These are phyloP conservation scores for Davidsoniella virescens DNA, from an alignment of 2,329 filamentous ascomycete genomes.

Conservation along the genomic window DNA sequence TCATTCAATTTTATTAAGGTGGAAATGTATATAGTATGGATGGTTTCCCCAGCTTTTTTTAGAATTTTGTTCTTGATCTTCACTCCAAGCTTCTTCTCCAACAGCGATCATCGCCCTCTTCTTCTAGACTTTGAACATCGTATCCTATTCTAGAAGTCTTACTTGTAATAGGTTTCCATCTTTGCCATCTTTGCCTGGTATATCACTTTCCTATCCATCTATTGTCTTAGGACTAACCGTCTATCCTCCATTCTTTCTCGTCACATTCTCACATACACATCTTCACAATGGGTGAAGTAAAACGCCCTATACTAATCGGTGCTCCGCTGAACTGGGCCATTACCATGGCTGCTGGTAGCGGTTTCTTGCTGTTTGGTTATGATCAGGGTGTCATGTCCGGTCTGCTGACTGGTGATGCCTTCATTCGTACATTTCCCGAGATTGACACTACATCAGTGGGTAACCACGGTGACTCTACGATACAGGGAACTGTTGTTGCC, in stretches of 20 bases:
- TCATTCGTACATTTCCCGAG: conserved; percentile 24
- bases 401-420: conserved; percentile 42
- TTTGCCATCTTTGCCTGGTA: no score
- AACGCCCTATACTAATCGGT: conserved; percentile 17
- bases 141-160: no score
- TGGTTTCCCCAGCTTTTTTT: no score
- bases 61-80: no score
- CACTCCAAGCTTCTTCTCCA: no score
- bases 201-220: no score
- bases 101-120: no score
- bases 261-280: neutral
- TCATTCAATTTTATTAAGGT: no score
- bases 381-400: conserved; percentile 61
- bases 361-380: conserved; percentile 22
- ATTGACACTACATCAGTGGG: conserved; percentile 25
- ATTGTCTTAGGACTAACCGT: no score
- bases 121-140: no score
- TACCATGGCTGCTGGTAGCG: conserved; percentile 21
- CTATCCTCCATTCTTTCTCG: neutral
- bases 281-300: conserved; percentile 8
- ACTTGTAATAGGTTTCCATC: no score
- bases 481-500: conserved; percentile 45
- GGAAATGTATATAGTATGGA: no score
- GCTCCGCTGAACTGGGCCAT: conserved; percentile 25
- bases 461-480: conserved; percentile 23